Base-by-base conservation (phyloP, 208 protist genomes). In the Leishmania arabica region DNA sequence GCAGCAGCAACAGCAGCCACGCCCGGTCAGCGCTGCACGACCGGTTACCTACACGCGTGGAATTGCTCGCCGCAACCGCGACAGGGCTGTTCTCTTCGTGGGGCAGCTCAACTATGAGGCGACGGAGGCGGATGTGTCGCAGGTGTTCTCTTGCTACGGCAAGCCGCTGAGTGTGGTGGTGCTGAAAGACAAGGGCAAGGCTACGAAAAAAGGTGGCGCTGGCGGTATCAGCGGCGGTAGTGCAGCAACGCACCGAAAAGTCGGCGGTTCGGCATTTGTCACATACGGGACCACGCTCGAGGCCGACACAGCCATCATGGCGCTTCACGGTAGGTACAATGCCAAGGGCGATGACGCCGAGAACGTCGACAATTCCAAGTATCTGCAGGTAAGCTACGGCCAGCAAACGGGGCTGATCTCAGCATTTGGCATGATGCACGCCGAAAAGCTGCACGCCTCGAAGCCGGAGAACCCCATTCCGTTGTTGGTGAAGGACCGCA, bases 51-150 rank as follows among this genome's bases (percentile, higher is more conserved):
- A 56, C 73, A 54, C 73, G 37, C 60, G 65, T 53, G 62, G 69
- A 27, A 86, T 82, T 5, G 86, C 90, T 2, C 87, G 86, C 53
- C 80, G 80, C 40, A 88, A 88, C 73, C 69, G 77, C 27, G 80
- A 80, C n/a, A 78, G 76, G 45, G 84, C 84, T 19, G 84, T 88
- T 9, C 83, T 95, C 17, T 95, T 93, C 84, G 89, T 95, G 11
- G 90, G 90, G 6, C 92, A 95, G 75, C 86, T 95, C 13, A 92
- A 90, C 86, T 93, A 90, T 72, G 89, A 93, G 45, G 88, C 90
- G 9, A 90, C 84, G 49, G 92, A 95, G 81, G 79, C 83, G 19
- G 90, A 95, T 56, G 82, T 95, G 2, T 78, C 66, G 40, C 88
- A 89, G 65, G 77, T 95, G 40, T 95, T 95, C 77, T 75, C 86